phyloP scores from a whole-genome alignment of 2,329 filamentous ascomycete species.

The Botrytis cinerea region DNA sequence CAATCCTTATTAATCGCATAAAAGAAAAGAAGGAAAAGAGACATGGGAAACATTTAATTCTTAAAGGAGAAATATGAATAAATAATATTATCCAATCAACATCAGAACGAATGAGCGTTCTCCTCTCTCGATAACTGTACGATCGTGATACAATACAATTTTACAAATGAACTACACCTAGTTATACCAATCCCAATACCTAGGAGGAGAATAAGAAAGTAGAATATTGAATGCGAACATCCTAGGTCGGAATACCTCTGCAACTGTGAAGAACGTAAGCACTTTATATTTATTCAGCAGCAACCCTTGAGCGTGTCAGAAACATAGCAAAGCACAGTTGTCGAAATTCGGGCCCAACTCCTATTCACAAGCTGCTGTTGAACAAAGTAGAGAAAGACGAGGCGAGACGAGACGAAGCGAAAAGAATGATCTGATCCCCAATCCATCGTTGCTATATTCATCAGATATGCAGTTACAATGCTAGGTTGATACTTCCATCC shows the following conservation, averaged over 20 bases:
- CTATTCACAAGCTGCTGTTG: neutral
- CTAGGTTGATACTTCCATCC: neutral
- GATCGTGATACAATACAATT: neutral
- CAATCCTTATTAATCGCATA: neutral
- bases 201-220: neutral
- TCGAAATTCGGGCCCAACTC: neutral
- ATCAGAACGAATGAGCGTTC: neutral
- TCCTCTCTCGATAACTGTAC: neutral
- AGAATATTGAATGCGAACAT: neutral
- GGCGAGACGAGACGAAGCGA: conserved; percentile 4
- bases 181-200: neutral
- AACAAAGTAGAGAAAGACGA: neutral
- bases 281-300: conserved; percentile 12
- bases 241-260: neutral
- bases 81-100: no score
- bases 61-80: neutral
- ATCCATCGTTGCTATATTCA: neutral
- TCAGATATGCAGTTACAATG: neutral
- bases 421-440: neutral
- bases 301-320: neutral
- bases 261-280: conserved; percentile 6
- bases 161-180: neutral
- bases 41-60: neutral
- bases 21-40: neutral
- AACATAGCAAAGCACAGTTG: conserved; percentile 10